phyloP scores from a whole-genome alignment of 306 rosid genomes.

The Cucumis melo region DNA sequence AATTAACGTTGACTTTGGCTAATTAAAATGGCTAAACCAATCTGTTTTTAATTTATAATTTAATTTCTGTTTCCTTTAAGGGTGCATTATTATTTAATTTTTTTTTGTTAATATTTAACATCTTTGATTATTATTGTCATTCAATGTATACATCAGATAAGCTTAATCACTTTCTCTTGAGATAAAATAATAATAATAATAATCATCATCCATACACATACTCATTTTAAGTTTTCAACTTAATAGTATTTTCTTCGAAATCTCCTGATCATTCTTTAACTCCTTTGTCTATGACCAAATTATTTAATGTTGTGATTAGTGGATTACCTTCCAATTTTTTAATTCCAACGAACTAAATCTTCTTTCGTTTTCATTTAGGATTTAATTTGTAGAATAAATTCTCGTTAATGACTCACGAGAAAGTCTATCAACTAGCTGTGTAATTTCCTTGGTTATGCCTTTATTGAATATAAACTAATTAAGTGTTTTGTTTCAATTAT shows the following conservation, averaged over 20 bases:
- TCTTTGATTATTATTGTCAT: not conserved
- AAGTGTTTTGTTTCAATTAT: not conserved
- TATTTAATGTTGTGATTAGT: not conserved
- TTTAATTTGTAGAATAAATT: not conserved
- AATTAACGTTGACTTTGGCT: constrained; percentile 20
- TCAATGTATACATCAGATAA: not conserved
- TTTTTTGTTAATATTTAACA: not conserved
- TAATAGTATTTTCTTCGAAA: not conserved
- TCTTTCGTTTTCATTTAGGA: not conserved
- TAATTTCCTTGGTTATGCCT: not conserved
- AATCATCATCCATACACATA: no score
- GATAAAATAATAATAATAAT: no score
- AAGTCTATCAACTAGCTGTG: not conserved
- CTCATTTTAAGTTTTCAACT: no score
- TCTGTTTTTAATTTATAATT: not conserved
- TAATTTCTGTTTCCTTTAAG: not conserved
- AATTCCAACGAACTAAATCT: not conserved
- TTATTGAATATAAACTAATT: not conserved
- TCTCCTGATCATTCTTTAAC: not conserved
- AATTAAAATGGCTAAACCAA: not conserved
- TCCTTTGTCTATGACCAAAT: not conserved
- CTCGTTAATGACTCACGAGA: not conserved
- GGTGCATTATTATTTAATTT: not conserved
- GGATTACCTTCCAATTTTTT: not conserved
- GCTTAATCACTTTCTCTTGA: no score